Evolutionary conservation across 805 yeast genomes (phyloP), one percentile per base, ranked within the genome.

Genomic region (Starmerella tilneyi): DNA sequence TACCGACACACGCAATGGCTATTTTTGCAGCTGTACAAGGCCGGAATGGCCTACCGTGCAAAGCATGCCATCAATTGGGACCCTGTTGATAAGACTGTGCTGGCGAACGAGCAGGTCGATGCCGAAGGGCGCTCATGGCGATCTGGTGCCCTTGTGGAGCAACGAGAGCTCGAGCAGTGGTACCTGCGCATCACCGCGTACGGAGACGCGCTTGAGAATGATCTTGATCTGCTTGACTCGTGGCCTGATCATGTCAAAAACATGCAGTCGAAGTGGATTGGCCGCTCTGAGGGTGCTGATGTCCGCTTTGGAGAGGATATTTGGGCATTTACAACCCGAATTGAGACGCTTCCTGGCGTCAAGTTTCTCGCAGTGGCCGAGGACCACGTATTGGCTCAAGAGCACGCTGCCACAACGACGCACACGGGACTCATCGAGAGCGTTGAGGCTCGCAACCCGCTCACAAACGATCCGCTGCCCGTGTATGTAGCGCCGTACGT

Each of bases 71-170:
- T 92, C 48, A 92, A 92, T 59, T 92, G 98, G 98, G 98, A 92
- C 63, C 98, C 98, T 0, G 75, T 92, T 0, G 98, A 92, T 57
- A 75, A 81, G 52, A 92, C 98, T 0, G 98, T 92, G 1, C 68
- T 92, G 48, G 98, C 98, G 2, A 92, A 82, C 60, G 98, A 92
- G 63, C 98, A 92, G 63, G 96, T 92, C 3, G 98, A 92, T 61
- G 62, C 79, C 2, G 74, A 84, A 36, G 98, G 98, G 0, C 70
- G 78, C 45, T 85, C 96, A 0, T 92, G 98, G 98, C 74, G 98
- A 62, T 85, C 96, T 2, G 98, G 98, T 4, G 98, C 97, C 0
- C 48, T 79, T 13, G 98, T 89, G 0, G 96, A 92, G 61, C 85
- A 84, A 63, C 72, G 70, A 49, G 64, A 75, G 43, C 67, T 92